Evolutionary conservation across 1,284 basidiomycete species (phyloP).

Genomic region (Trichosporon ovoides): DNA sequence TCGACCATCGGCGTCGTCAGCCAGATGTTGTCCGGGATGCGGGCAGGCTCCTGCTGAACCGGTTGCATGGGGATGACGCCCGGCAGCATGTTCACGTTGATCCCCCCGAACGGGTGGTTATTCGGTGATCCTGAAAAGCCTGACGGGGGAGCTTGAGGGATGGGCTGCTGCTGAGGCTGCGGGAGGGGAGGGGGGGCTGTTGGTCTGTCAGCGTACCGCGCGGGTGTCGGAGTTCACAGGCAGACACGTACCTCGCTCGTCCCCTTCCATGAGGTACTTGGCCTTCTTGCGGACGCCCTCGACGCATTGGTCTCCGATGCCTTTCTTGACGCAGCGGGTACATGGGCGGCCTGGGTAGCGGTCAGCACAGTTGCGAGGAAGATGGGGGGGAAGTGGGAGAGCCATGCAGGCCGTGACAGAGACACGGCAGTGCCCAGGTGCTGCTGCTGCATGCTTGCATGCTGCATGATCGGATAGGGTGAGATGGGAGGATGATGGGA

Average conservation of each 20-base stretch:
- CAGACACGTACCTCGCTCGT: constrained; percentile 69
- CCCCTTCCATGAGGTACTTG: constrained; percentile 89
- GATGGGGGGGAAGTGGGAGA: too few relatives aligned
- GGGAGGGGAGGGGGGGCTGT: constrained; percentile 3
- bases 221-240: too few relatives aligned
- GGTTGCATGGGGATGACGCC: constrained; percentile 9
- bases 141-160: constrained; percentile 3
- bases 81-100: constrained; percentile 10
- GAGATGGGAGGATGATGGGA: background rate
- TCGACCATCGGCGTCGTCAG: constrained; percentile 23
- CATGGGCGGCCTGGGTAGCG: constrained; percentile 76
- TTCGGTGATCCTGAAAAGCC: constrained; percentile 15
- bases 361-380: background rate
- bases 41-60: constrained; percentile 12
- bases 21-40: constrained; percentile 25
- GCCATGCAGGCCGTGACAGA: too few relatives aligned
- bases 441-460: constrained; percentile 20
- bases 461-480: background rate
- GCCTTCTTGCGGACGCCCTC: constrained; percentile 97
- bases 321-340: constrained; percentile 89
- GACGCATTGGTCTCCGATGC: constrained; percentile 78
- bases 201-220: background rate
- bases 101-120: constrained; percentile 8
- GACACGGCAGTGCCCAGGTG: too few relatives aligned
- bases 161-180: background rate